A percentile compares a stretch with the other conserved stretches of the same genome.
Conservation (phyloP, 1,284 basidiomycete species). For the Puccinia horiana region DNA sequence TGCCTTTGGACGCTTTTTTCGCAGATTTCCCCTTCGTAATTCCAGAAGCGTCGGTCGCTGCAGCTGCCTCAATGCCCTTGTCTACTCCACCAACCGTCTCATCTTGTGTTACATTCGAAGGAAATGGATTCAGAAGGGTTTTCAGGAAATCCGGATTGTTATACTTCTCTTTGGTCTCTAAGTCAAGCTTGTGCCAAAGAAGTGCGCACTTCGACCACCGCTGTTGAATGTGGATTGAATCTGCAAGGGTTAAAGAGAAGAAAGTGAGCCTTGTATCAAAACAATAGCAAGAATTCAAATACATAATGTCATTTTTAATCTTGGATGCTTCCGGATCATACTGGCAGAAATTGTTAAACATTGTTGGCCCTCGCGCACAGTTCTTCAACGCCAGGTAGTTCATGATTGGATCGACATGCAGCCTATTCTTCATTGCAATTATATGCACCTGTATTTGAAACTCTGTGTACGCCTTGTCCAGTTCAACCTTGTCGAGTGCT, state of each 20-base stretch:
- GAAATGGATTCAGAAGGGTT: not conserved
- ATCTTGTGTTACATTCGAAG: not conserved
- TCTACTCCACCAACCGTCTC: not conserved
- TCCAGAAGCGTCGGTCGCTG: not conserved
- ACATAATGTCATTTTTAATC: not conserved
- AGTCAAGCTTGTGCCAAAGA: not conserved
- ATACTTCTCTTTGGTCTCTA: not conserved
- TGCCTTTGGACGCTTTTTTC: not conserved
- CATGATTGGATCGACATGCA: not conserved
- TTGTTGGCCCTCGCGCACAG: not conserved
- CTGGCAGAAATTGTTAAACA: not conserved
- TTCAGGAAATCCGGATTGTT: not conserved
- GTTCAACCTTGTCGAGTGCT: not conserved
- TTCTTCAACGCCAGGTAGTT: not conserved
- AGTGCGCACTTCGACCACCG: not conserved
- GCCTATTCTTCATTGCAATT: not conserved
- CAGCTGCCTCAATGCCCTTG: not conserved
- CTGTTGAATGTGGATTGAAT: not conserved
- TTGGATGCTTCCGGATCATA: not conserved
- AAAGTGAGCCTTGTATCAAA: no score
- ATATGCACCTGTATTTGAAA: not conserved
- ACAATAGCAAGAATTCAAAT: no score
- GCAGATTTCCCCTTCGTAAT: not conserved
- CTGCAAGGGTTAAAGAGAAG: no score
- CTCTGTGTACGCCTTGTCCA: not conserved